Percentiles rank a stretch among this genome's conserved stretches.
Conservation (phyloP, 352 stramenopile species). For the Pythium vanterpoolii region DNA sequence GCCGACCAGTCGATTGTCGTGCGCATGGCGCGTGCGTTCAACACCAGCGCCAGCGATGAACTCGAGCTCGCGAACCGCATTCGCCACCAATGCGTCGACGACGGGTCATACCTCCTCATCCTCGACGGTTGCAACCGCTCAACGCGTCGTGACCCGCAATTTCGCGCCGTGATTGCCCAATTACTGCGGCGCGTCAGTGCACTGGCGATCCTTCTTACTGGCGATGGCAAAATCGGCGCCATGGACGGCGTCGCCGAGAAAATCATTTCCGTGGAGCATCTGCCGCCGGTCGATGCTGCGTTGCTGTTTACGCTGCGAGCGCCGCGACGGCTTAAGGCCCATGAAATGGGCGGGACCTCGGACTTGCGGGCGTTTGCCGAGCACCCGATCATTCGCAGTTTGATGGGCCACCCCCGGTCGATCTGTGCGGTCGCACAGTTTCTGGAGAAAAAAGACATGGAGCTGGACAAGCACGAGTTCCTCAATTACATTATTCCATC, state of each 20-base stretch:
- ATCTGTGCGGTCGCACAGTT: constrained; percentile 83
- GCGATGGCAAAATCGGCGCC: constrained; percentile 65
- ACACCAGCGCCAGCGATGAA: constrained; percentile 12
- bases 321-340: constrained; percentile 64
- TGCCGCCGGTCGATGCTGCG: constrained; percentile 64
- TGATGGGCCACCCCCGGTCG: constrained; percentile 59
- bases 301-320: constrained; percentile 75
- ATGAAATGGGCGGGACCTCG: constrained; percentile 74
- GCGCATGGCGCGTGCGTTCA: constrained; percentile 15
- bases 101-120: constrained; percentile 61
- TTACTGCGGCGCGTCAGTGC: constrained; percentile 65
- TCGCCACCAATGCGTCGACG: constrained; percentile 40
- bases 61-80: constrained; percentile 49
- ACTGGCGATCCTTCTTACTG: constrained; percentile 60
- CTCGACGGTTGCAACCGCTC: constrained; percentile 71
- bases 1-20: constrained; percentile 14
- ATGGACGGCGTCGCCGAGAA: constrained; percentile 82
- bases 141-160: constrained; percentile 38
- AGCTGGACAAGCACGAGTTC: constrained; percentile 80
- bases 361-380: constrained; percentile 60
- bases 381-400: constrained; percentile 57
- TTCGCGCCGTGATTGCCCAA: constrained; percentile 42
- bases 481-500: constrained; percentile 80
- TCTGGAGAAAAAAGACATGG: constrained; percentile 79
- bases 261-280: constrained; percentile 59